These are phyloP conservation scores for Dictyostelium citrinum DNA, from an alignment of 78 protist species.

Conservation along the genomic window DNA sequence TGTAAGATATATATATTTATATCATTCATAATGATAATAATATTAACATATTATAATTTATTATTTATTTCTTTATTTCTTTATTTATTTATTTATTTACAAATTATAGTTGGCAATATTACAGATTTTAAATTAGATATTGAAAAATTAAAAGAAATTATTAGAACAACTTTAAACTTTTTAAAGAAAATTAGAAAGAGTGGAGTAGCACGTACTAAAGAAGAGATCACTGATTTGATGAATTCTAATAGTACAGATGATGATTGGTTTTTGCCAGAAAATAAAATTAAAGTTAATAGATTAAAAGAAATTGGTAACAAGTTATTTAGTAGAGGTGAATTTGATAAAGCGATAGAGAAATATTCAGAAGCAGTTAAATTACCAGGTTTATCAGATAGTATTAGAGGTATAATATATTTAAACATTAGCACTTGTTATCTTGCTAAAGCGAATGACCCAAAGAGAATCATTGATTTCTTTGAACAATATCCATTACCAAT, in stretches of 20 bases:
- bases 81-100: no score
- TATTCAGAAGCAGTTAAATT: neutral
- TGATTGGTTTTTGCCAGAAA: neutral
- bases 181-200: neutral
- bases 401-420: neutral
- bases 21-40: no score
- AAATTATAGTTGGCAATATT: neutral
- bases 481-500: neutral
- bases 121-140: neutral
- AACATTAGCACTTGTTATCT: neutral
- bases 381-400: neutral
- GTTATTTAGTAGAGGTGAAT: neutral
- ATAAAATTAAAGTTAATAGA: no score
- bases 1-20: no score
- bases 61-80: no score
- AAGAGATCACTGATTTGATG: no score
- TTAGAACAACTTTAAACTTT: no score
- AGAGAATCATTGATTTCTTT: no score
- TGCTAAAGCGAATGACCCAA: neutral
- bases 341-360: neutral
- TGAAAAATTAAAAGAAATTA: neutral
- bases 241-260: neutral
- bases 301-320: neutral
- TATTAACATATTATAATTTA: no score
- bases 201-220: neutral